Conservation (phyloP, 768 basidiomycete genomes). For the Lentinula boryana region DNA sequence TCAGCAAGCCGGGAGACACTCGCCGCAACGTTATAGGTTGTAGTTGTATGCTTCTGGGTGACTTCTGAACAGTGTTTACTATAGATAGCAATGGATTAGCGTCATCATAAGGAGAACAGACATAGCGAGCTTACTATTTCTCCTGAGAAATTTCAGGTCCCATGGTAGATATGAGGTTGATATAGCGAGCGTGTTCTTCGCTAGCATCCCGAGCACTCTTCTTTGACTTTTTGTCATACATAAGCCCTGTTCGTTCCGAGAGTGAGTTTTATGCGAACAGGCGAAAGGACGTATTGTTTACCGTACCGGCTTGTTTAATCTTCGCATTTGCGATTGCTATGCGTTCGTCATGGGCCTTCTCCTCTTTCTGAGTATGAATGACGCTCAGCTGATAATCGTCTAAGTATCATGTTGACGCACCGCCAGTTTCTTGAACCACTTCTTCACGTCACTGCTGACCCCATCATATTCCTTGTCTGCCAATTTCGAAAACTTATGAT, state of each 20-base stretch:
- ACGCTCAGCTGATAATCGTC: not conserved
- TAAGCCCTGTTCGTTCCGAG: constrained; percentile 40
- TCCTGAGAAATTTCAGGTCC: constrained; percentile 78
- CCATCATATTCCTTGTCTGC: constrained; percentile 67
- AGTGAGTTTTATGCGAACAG: not conserved
- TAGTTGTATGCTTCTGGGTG: constrained; percentile 52
- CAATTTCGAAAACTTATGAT: constrained; percentile 68
- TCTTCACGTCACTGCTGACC: constrained; percentile 66
- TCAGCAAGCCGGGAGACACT: constrained; percentile 69
- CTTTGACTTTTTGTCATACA: constrained; percentile 78
- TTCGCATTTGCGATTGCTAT: constrained; percentile 60
- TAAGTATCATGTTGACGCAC: constrained; percentile 33
- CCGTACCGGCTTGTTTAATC: constrained; percentile 71
- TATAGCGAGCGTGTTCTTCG: constrained; percentile 75
- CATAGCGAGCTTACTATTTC: constrained; percentile 55
- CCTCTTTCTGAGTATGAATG: constrained; percentile 56
- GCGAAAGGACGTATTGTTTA: not conserved
- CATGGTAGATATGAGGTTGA: constrained; percentile 62
- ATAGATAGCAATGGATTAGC: not conserved
- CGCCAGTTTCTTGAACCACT: constrained; percentile 81
- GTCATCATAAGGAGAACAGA: not conserved
- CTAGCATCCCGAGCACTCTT: constrained; percentile 58
- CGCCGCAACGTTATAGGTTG: constrained; percentile 58
- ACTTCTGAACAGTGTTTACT: constrained; percentile 66
- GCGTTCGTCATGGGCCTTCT: constrained; percentile 69